These are phyloP conservation scores for Toxicodendron radicans DNA, from an alignment of 345 rosid species.

Conservation along the genomic window DNA sequence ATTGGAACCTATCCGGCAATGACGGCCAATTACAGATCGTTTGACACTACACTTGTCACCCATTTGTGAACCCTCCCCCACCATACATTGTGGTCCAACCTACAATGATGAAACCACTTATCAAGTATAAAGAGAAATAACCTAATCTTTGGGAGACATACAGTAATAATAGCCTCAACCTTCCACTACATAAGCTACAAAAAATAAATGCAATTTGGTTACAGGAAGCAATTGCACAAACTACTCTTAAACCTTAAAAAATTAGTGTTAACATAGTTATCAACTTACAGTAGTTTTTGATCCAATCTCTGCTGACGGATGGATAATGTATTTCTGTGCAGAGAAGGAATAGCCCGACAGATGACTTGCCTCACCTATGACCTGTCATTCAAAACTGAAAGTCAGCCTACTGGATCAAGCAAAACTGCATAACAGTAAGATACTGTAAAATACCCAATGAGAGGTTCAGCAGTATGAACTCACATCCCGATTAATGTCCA, in stretches of 20 bases:
- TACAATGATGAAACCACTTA: conserved; percentile 31
- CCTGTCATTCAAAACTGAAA: conserved; percentile 41
- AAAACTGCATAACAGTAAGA: neutral
- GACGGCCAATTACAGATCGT: conserved; percentile 93
- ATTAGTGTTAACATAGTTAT: neutral
- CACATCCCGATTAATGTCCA: conserved; percentile 93
- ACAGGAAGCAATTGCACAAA: neutral
- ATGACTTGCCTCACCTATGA: conserved; percentile 83
- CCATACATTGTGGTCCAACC: conserved; percentile 94
- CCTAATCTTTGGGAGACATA: neutral
- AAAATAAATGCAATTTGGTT: neutral
- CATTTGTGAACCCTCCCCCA: conserved; percentile 93
- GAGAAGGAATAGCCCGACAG: conserved; percentile 84
- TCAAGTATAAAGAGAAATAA: neutral
- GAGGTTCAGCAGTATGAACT: conserved; percentile 29
- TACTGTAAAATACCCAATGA: neutral
- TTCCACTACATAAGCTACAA: neutral
- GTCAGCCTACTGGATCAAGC: conserved; percentile 15
- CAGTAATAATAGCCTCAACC: neutral
- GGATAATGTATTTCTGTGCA: conserved; percentile 71
- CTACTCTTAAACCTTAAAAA: conserved; percentile 4
- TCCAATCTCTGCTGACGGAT: conserved; percentile 82
- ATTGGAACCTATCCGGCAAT: conserved; percentile 93
- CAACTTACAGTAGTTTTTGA: conserved; percentile 80
- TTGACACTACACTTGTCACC: conserved; percentile 97